Base-by-base conservation (phyloP, 2,329 filamentous ascomycete species). In the Trichoderma sp. region DNA sequence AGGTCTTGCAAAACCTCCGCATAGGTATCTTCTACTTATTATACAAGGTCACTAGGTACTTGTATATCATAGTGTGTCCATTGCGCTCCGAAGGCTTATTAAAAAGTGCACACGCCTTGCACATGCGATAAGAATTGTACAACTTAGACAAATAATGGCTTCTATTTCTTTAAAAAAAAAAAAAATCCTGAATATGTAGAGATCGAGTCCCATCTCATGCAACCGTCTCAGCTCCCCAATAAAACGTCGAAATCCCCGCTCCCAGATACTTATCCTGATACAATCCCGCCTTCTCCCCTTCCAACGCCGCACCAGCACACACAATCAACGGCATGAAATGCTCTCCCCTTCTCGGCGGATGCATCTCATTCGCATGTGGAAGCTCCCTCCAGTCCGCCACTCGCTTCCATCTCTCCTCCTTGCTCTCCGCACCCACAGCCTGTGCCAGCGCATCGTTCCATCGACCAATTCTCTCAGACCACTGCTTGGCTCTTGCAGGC, bases 291-390 rank as follows among this genome's bases (percentile, higher is more conserved):
- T 76, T 76, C 60, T 82, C 84, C 0, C 75, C 77, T 24, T 83
- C 83, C 14, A 76, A 81, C 0, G 83, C 86, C 0, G 83, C 83
- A 0, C 84, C 86, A 4, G 85, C 85, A 72, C 84, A 86, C 37
- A 89, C 87, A 57, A 88, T 75, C 77, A 89, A 75, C 69, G 87
- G 87, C 81, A 89, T 77, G 67, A 89, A 88, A 72, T 89, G 87
- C 77, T 89, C 87, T 0, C 84, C 86, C 0, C 83, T 85, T 11
- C 79, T 75, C 1, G 77, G 77, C 3, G 87, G 87, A 74, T 89
- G 87, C 82, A 87, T 86, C 14, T 82, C 79, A 70, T 85, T 83
- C 0, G 83, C 81, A 37, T 81, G 75, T 0, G 84, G 83, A 72
- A 87, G 80, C 3, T 74, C 74, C 67, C 86, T 79, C 86, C 86